These are phyloP conservation scores for Prinsepia uniflora DNA, from an alignment of 306 rosid species.

Conservation along the genomic window DNA sequence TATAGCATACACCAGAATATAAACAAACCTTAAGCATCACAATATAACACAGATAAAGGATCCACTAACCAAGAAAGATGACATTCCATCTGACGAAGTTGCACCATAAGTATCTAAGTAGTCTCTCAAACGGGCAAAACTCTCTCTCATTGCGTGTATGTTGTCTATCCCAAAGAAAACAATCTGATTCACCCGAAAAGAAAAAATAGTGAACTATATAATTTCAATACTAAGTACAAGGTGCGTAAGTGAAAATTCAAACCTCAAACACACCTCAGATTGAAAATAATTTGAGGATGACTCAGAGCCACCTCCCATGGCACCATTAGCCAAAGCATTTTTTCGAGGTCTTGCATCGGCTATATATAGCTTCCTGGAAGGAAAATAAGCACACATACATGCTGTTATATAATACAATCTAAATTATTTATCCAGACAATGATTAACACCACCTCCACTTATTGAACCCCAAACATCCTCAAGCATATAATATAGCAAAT, in stretches of 20 bases:
- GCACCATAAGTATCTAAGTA: slow-evolving; percentile 84
- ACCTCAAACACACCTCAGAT: slow-evolving; percentile 64
- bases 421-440: not conserved
- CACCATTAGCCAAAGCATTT: slow-evolving; percentile 96
- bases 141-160: slow-evolving; percentile 96
- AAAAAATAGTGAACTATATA: slow-evolving; percentile 16
- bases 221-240: slow-evolving; percentile 12
- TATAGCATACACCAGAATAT: not conserved
- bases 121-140: slow-evolving; percentile 89
- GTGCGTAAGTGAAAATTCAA: slow-evolving; percentile 25
- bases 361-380: slow-evolving; percentile 79
- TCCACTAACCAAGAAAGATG: slow-evolving; percentile 81
- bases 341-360: slow-evolving; percentile 97
- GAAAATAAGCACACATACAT: not conserved
- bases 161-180: slow-evolving; percentile 96
- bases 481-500: not conserved
- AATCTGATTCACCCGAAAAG: slow-evolving; percentile 42
- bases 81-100: slow-evolving; percentile 94
- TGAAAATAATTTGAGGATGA: slow-evolving; percentile 90
- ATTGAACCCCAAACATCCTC: not conserved
- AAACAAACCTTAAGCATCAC: not conserved
- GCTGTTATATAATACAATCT: not conserved
- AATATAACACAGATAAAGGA: slow-evolving; percentile 17
- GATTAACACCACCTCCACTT: not conserved
- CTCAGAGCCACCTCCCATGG: slow-evolving; percentile 99